A percentile compares a stretch with the other conserved stretches of the same genome.
phyloP scores from a whole-genome alignment of 495 filamentous ascomycete genomes.

The Trichoderma orchidacearum region DNA sequence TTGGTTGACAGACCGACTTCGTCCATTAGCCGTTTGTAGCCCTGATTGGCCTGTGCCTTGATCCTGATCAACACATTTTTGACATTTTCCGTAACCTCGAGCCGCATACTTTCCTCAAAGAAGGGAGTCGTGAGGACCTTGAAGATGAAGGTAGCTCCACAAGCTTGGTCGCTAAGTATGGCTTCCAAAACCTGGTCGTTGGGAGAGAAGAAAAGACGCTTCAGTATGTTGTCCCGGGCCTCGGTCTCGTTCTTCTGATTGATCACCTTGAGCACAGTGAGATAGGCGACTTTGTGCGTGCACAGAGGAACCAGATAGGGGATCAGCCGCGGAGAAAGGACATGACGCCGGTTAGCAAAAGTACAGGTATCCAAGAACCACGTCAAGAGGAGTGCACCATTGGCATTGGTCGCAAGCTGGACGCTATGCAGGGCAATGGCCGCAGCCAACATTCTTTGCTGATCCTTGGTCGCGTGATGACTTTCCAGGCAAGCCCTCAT shows the following conservation, averaged over 20 bases:
- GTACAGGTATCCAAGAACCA: constrained; percentile 99
- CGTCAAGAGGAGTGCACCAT: constrained; percentile 84
- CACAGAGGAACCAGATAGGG: constrained; percentile 95
- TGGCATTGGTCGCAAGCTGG: constrained; percentile 90
- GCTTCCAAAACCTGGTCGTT: constrained; percentile 81
- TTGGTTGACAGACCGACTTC: constrained; percentile 74
- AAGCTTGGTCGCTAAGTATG: constrained; percentile 81
- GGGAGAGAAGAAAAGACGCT: constrained; percentile 87
- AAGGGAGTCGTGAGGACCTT: constrained; percentile 96
- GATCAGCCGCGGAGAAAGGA: constrained; percentile 83
- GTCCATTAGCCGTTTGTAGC: constrained; percentile 97
- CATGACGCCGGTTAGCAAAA: constrained; percentile 81
- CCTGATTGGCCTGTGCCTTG: constrained; percentile 87
- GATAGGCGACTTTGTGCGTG: constrained; percentile 96
- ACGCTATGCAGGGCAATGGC: constrained; percentile 93
- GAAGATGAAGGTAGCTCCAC: constrained; percentile 91
- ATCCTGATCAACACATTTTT: constrained; percentile 77
- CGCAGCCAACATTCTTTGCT: constrained; percentile 88
- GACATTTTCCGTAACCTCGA: constrained; percentile 80
- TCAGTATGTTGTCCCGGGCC: constrained; percentile 81
- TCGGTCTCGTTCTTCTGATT: constrained; percentile 94
- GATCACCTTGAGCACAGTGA: constrained; percentile 95
- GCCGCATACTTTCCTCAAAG: constrained; percentile 84
- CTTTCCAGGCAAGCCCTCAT: constrained; percentile 97
- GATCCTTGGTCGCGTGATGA: constrained; percentile 86